These are phyloP conservation scores for Taxawa tesnikishii DNA, from an alignment of 2,329 filamentous ascomycete genomes.

Conservation along the genomic window DNA sequence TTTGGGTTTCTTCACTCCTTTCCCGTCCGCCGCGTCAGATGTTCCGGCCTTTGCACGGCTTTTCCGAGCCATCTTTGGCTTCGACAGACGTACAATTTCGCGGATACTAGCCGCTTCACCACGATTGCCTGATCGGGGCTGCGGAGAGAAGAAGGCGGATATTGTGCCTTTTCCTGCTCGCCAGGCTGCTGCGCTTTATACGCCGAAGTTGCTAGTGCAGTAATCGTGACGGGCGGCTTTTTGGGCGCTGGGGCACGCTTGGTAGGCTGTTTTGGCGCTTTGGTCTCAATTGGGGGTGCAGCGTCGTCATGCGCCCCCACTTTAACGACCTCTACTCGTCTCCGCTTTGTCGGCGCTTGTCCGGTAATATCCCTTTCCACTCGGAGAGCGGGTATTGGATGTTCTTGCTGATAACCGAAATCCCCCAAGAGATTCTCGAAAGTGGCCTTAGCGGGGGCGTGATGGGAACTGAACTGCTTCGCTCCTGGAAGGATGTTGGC, in stretches of 20 bases:
- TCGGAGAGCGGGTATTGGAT: neutral
- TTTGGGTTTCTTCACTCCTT: slow-evolving; percentile 10
- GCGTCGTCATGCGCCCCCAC: neutral
- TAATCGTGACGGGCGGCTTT: slow-evolving; percentile 67
- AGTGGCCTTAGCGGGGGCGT: neutral
- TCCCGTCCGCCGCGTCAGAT: slow-evolving; percentile 1
- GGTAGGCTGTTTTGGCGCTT: slow-evolving; percentile 18
- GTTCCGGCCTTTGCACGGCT: slow-evolving; percentile 9
- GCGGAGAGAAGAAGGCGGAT: slow-evolving; percentile 33
- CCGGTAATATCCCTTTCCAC: slow-evolving; percentile 1
- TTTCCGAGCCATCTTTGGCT: slow-evolving; percentile 15
- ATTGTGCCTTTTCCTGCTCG: slow-evolving; percentile 16
- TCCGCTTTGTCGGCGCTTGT: slow-evolving; percentile 3
- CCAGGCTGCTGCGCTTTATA: slow-evolving; percentile 37
- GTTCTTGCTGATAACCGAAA: slow-evolving; percentile 5
- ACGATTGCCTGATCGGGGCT: slow-evolving; percentile 1
- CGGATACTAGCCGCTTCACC: no score
- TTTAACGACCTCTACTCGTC: slow-evolving; percentile 1
- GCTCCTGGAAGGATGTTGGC: slow-evolving; percentile 6
- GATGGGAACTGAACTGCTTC: neutral
- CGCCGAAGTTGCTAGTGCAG: slow-evolving; percentile 60
- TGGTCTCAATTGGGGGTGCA: slow-evolving; percentile 9
- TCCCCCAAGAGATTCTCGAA: slow-evolving; percentile 3
- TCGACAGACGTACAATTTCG: slow-evolving; percentile 3
- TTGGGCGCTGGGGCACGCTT: slow-evolving; percentile 42